Percentiles rank a stretch among this genome's conserved stretches.
phyloP scores from a whole-genome alignment of 2,329 filamentous ascomycete species.

The Colletotrichum spinosum region DNA sequence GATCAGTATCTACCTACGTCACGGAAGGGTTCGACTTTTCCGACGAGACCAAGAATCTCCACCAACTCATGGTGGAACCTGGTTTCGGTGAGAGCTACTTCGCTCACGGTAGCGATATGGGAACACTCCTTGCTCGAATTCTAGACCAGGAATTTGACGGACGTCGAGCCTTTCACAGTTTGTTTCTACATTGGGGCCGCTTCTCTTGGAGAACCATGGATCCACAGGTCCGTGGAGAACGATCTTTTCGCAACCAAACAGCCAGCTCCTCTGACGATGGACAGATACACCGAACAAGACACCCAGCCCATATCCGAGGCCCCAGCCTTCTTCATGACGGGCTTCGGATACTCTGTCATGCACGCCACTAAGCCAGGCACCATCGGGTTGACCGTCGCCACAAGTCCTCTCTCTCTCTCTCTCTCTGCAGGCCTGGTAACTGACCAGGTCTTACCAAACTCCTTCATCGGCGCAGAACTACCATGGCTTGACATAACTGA shows the following conservation, averaged over 20 bases:
- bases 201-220: fast-evolving
- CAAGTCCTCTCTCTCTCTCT: not conserved
- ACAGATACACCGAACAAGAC: not conserved
- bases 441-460: no score
- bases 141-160: conserved; percentile 1
- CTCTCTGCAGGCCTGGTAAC: not conserved
- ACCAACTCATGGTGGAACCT: not conserved
- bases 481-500: no score
- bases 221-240: not conserved
- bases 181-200: not conserved
- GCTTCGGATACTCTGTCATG: not conserved
- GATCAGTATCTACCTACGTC: no score
- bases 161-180: conserved; percentile 3
- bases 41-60: no score
- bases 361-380: not conserved
- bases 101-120: conserved; percentile 3
- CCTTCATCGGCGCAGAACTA: no score
- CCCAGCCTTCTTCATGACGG: not conserved
- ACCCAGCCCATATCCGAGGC: not conserved
- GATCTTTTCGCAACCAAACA: not conserved
- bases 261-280: not conserved
- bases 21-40: no score
- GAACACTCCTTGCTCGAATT: not conserved
- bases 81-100: not conserved
- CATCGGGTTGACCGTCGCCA: not conserved